Base-by-base conservation (phyloP, 2,329 filamentous ascomycete species). In the Fusarium nanum region DNA sequence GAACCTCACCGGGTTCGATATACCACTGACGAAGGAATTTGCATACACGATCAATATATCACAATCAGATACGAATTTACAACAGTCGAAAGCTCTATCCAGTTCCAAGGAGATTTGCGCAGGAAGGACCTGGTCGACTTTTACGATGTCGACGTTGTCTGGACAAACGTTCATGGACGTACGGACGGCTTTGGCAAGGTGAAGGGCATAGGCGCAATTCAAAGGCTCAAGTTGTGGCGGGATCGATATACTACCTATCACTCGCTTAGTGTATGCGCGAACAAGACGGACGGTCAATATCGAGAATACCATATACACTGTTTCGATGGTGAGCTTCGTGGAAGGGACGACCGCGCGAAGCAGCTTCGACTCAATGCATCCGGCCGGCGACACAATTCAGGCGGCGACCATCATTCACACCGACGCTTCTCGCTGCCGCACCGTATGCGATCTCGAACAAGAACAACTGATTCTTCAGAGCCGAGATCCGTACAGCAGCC, bases 61-160 rank as follows among this genome's bases (percentile, higher is more conserved):
- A 82, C 82, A 41, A 82, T 85, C 56, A 81, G 81, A 62, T 87
- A 87, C 71, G 84, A 85, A 57, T 86, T 86, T 68, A 86, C 83
- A 4, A 81, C 82, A 2, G 76, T 84, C 50, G 83, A 85, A 49
- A 77, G 80, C 20, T 85, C 84, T 2, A 76, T 83, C 22, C 82
- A 81, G 25, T 85, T 87, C 62, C 84, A 87, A 64, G 79, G 84
- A 53, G 84, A 86, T 57, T 70, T 86, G 40, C 81, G 85, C 23
- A 76, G 78, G 30, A 83, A 83, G 71, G 82, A 85, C 45, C 73
- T 87, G 23, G 72, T 87, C 32, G 84, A 83, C 69, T 86, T 84
- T 74, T 86, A 83, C 59, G 85, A 87, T 61, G 80, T 85, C 32
- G 84, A 87, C 64, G 84, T 86, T 12, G 78, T 84, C 37, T 87